phyloP scores from a whole-genome alignment of 371 early-diverging fungal genomes.

The Mucor indicus region DNA sequence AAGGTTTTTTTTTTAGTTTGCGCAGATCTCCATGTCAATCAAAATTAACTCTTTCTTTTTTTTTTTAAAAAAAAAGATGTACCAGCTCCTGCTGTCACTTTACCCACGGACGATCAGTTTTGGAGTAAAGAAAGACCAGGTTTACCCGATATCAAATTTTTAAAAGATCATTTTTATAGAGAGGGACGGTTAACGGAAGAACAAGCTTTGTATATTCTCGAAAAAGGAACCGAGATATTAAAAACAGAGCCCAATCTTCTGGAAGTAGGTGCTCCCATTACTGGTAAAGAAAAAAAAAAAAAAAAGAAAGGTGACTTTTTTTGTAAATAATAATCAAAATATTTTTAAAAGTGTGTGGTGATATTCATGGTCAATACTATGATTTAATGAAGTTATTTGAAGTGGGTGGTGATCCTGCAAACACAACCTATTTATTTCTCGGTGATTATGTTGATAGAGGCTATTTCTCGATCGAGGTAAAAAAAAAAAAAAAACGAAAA shows the following conservation, averaged over 20 bases:
- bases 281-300: slow-evolving; percentile 1
- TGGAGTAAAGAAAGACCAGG: slow-evolving; percentile 64
- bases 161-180: slow-evolving; percentile 86
- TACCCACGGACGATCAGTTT: slow-evolving; percentile 56
- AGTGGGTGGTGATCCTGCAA: slow-evolving; percentile 92
- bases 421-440: slow-evolving; percentile 86
- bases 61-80: slow-evolving; percentile 19
- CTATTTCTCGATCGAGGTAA: slow-evolving; percentile 87
- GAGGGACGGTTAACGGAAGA: slow-evolving; percentile 92
- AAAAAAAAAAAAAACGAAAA: neutral
- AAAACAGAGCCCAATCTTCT: slow-evolving; percentile 83
- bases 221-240: slow-evolving; percentile 75
- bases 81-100: slow-evolving; percentile 52
- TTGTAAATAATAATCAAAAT: neutral
- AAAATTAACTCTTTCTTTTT: neutral
- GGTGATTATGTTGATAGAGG: slow-evolving; percentile 99
- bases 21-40: too few relatives aligned
- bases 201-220: slow-evolving; percentile 88
- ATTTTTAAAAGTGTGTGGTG: slow-evolving; percentile 82
- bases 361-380: slow-evolving; percentile 99
- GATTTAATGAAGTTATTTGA: slow-evolving; percentile 98
- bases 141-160: slow-evolving; percentile 79
- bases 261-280: slow-evolving; percentile 78
- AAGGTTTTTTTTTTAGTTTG: too few relatives aligned
- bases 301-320: neutral